These are phyloP conservation scores for Oryza officinalis DNA, from an alignment of 176 grass and related monocot species.

Conservation along the genomic window DNA sequence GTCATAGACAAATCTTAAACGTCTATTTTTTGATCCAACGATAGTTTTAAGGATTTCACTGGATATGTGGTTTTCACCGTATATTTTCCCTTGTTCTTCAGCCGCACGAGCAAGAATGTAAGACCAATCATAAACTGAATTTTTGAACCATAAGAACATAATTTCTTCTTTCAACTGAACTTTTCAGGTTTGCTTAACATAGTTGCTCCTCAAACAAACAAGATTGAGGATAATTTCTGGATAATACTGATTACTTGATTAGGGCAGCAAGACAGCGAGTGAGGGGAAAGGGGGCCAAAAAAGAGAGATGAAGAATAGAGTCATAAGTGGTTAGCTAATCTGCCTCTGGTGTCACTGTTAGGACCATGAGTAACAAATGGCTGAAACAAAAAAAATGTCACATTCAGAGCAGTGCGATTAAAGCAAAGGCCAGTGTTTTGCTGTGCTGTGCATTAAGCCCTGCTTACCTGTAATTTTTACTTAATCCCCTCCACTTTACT, in stretches of 20 bases:
- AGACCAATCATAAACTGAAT: neutral
- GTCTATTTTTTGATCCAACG: no score
- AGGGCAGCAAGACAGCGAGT: neutral
- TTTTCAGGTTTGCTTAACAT: neutral
- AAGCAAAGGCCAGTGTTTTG: neutral
- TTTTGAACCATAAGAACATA: neutral
- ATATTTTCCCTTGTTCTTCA: neutral
- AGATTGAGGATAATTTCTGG: constrained; percentile 28
- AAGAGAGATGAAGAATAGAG: neutral
- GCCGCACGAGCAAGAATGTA: neutral
- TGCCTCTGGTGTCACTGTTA: constrained; percentile 39
- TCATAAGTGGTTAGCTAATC: constrained; percentile 24
- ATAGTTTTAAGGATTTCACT: no score
- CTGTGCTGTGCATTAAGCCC: neutral
- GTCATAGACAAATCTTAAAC: no score
- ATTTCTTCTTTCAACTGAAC: neutral
- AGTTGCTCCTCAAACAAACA: no score
- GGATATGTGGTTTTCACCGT: no score
- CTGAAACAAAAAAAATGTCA: constrained; percentile 5
- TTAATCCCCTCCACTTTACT: constrained; percentile 34
- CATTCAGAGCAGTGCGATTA: constrained; percentile 16
- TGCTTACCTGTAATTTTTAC: neutral
- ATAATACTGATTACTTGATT: constrained; percentile 18
- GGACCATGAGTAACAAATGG: neutral
- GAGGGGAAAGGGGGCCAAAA: neutral